These are phyloP conservation scores for Kuraishia ogatae DNA, from an alignment of 805 yeast genomes.

Conservation along the genomic window DNA sequence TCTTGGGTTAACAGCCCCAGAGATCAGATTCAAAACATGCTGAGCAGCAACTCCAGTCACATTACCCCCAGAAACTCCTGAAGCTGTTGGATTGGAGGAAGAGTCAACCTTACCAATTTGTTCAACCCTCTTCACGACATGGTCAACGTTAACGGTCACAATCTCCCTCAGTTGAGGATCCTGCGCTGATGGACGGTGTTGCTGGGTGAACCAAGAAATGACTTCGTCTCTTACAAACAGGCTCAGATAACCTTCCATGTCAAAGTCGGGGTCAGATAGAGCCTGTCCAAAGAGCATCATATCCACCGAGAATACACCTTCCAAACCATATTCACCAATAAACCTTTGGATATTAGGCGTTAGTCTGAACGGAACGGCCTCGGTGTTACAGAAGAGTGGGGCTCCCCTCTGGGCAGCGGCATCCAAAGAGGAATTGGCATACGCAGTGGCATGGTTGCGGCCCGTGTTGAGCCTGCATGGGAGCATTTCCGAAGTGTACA, in stretches of 20 bases:
- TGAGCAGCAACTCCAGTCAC: constrained; percentile 83
- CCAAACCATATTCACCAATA: constrained; percentile 90
- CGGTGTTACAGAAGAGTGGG: constrained; percentile 86
- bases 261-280: constrained; percentile 84
- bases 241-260: constrained; percentile 85
- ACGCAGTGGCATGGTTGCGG: constrained; percentile 29
- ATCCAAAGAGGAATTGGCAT: constrained; percentile 35
- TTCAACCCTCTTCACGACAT: constrained; percentile 68
- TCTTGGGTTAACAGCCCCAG: constrained; percentile 93
- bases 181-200: constrained; percentile 75
- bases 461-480: constrained; percentile 72
- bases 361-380: constrained; percentile 90
- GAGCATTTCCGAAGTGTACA: constrained; percentile 92
- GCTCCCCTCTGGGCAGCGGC: constrained; percentile 45
- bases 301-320: constrained; percentile 83
- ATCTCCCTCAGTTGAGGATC: constrained; percentile 80
- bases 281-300: constrained; percentile 82
- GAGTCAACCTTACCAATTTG: constrained; percentile 52
- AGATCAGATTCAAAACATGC: constrained; percentile 79
- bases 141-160: constrained; percentile 81
- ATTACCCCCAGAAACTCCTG: constrained; percentile 3
- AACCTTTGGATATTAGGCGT: constrained; percentile 93
- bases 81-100: background rate
- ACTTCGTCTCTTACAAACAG: constrained; percentile 94
- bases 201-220: constrained; percentile 86